phyloP scores from a whole-genome alignment of 306 rosid species.

The Leucaena leucocephala region DNA sequence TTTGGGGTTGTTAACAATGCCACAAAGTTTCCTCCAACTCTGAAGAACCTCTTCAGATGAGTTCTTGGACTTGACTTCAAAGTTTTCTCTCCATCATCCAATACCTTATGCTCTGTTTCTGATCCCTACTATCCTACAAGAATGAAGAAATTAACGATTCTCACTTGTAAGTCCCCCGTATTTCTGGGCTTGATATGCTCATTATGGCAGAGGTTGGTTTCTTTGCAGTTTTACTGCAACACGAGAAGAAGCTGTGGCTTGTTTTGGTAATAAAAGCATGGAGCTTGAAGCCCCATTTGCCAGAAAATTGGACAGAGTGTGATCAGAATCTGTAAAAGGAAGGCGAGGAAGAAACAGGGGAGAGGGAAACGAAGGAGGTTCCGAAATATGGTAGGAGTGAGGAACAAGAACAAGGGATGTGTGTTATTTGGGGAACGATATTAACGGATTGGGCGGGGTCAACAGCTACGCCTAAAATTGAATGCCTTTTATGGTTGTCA shows the following conservation, averaged over 20 bases:
- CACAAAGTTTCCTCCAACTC: conserved; percentile 82
- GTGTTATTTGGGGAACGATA: conserved; percentile 35
- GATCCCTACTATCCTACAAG: neutral
- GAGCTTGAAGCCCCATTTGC: neutral
- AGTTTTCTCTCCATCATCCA: conserved; percentile 71
- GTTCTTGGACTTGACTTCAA: conserved; percentile 71
- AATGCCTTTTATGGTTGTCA: neutral
- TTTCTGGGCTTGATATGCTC: conserved; percentile 2
- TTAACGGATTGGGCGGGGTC: conserved; percentile 47
- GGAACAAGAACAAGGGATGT: neutral
- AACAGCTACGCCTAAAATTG: neutral
- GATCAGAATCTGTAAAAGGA: conserved; percentile 14
- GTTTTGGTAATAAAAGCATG: neutral
- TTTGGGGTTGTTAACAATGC: conserved; percentile 81
- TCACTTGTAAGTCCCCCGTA: neutral
- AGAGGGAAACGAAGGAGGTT: conserved; percentile 42
- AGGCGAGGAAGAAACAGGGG: conserved; percentile 14
- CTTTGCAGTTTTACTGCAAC: neutral
- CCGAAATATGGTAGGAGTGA: conserved; percentile 31
- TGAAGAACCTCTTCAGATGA: conserved; percentile 71
- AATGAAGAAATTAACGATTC: neutral
- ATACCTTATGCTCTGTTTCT: neutral
- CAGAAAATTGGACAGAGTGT: conserved; percentile 19
- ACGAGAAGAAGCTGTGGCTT: conserved; percentile 13
- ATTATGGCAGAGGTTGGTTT: neutral